Base-by-base conservation (phyloP, 2,329 filamentous ascomycete species). In the Alternaria conjuncta region DNA sequence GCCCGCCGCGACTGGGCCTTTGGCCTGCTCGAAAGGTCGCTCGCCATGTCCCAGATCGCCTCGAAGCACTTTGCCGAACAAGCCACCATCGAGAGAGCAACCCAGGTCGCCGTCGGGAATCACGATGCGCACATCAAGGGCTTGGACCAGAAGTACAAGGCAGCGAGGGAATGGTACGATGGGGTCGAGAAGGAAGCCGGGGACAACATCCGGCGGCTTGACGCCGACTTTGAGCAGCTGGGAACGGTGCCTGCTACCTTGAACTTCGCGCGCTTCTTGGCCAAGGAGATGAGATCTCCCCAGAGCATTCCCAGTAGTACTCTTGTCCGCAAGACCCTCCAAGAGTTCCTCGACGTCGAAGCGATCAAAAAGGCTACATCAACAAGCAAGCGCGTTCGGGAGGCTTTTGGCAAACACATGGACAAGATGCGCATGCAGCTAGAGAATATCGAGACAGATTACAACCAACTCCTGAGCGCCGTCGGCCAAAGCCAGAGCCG, bases 101-200 rank as follows among this genome's bases (percentile, higher is more conserved):
- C 96, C 53, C 90, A 93, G 66, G 92, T 96, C 25, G 96, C 95
- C 7, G 89, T 97, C 21, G 90, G 91, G 66, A 99, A 97, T 73
- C 86, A 95, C 60, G 90, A 94, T 72, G 87, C 89, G 18, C 92
- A 93, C 75, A 86, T 94, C 58, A 90, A 88, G 68, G 86, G 86
- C 46, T 85, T 93, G 65, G 90, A 94, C 73, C 87, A 89, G 62
- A 93, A 92, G 75, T 90, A 91, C 72, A 82, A 83, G n/a, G 89
- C 92, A 61, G 81, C 92, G 26, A 89, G 89, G 79, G 87, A 87
- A 69, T 94, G 92, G 91, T 86, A 89, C 11, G 85, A 86, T 15
- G 88, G 88, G 11, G 85, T 91, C 9, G 84, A 92, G 65, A 85
- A 87, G 47, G 91, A 94, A 61, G 91, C 93, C 66, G 84, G 87